Evolutionary conservation across 2,329 filamentous ascomycete species (phyloP).

Genomic region (Blastomyces silverae): DNA sequence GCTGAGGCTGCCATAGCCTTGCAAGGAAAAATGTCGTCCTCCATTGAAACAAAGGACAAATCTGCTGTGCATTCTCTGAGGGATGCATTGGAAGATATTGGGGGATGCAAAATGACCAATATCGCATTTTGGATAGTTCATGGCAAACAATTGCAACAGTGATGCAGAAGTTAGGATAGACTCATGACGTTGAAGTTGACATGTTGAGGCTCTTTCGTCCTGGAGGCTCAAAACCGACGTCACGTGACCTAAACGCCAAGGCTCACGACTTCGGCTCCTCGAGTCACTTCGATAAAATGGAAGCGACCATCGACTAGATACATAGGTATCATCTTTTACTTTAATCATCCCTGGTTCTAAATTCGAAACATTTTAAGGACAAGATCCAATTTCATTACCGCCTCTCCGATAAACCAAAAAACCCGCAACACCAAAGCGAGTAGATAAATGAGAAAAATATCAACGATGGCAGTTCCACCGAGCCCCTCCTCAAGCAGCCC

Average conservation of each 20-base stretch:
- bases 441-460: neutral
- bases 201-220: neutral
- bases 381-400: neutral
- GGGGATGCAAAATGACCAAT: neutral
- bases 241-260: neutral
- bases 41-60: too few species aligned
- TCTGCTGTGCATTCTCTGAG: too few species aligned
- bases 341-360: neutral
- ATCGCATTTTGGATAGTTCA: neutral
- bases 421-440: slow-evolving; percentile 5
- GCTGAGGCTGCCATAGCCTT: too few species aligned
- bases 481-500: slow-evolving; percentile 18
- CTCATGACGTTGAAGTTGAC: neutral
- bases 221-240: neutral
- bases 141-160: neutral
- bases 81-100: too few species aligned
- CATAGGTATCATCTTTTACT: neutral
- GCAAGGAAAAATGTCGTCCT: too few species aligned
- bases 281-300: too few species aligned
- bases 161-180: too few species aligned
- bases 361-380: neutral
- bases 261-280: neutral
- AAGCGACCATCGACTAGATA: too few species aligned
- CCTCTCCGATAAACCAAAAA: neutral
- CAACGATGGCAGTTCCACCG: slow-evolving; percentile 20